Conservation (phyloP, 768 basidiomycete genomes). For the Tephrocybe sp. region DNA sequence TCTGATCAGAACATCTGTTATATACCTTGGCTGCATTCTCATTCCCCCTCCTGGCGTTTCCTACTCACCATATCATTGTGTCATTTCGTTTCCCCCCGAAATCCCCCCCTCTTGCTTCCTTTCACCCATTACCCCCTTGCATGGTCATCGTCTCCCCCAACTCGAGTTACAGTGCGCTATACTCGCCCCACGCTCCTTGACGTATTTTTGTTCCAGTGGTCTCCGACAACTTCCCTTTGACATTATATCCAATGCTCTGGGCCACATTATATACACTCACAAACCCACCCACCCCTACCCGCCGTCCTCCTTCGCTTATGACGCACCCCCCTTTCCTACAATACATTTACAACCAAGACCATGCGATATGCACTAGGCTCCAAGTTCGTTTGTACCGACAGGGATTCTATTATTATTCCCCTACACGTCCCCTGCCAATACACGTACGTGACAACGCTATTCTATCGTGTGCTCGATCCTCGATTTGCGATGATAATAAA, state of each 20-base stretch:
- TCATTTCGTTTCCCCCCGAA: slow-evolving; percentile 4
- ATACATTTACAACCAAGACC: slow-evolving; percentile 4
- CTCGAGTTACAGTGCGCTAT: slow-evolving; percentile 20
- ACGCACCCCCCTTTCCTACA: neutral
- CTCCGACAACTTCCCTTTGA: neutral
- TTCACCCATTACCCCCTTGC: neutral
- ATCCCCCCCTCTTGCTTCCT: neutral
- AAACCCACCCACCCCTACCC: neutral
- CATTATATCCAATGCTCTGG: slow-evolving; percentile 2
- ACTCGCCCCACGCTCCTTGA: slow-evolving; percentile 18
- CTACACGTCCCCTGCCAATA: neutral
- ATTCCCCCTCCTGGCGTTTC: slow-evolving; percentile 12
- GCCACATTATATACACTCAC: slow-evolving; percentile 2
- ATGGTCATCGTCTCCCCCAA: slow-evolving; percentile 8
- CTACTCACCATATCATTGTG: slow-evolving; percentile 14
- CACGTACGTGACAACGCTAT: neutral
- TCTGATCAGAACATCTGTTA: slow-evolving; percentile 12
- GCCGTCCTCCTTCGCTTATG: too few relatives aligned
- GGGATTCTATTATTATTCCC: slow-evolving; percentile 3
- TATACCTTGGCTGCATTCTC: slow-evolving; percentile 14
- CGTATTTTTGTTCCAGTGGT: slow-evolving; percentile 1
- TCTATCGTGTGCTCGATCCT: neutral
- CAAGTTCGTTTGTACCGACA: slow-evolving; percentile 5
- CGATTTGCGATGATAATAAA: neutral
- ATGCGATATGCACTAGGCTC: neutral